Evolutionary conservation across 2,329 filamentous ascomycete species (phyloP).

Genomic region (Monosporascus cannonballus): DNA sequence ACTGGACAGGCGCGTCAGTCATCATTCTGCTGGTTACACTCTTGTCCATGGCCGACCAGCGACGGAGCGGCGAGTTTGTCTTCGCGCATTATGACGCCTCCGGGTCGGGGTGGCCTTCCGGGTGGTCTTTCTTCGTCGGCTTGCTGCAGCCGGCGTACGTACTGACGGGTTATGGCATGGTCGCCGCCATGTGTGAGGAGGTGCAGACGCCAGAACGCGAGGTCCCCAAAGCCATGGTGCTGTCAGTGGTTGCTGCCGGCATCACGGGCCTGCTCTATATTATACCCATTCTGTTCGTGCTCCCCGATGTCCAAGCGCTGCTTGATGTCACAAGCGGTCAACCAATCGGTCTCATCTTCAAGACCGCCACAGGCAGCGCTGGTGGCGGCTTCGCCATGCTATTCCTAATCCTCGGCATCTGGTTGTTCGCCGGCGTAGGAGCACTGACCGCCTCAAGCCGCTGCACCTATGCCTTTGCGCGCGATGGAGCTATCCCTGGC

Average conservation of each 20-base stretch:
- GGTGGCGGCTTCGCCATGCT: conserved; percentile 69
- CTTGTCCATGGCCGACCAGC: conserved; percentile 53
- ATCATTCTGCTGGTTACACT: conserved; percentile 44
- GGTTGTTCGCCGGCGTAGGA: conserved; percentile 70
- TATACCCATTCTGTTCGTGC: conserved; percentile 69
- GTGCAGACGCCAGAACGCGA: conserved; percentile 63
- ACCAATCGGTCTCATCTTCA: conserved; percentile 71
- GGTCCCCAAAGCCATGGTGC: conserved; percentile 65
- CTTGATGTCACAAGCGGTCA: conserved; percentile 64
- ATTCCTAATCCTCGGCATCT: conserved; percentile 70
- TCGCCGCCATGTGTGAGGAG: conserved; percentile 67
- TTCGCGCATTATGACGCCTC: conserved; percentile 64
- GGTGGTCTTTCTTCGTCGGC: conserved; percentile 69
- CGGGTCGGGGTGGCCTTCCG: conserved; percentile 58
- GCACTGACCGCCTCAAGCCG: conserved; percentile 68
- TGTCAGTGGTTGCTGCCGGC: conserved; percentile 61
- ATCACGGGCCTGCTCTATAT: conserved; percentile 62
- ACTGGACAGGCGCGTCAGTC: conserved; percentile 62
- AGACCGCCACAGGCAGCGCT: conserved; percentile 65
- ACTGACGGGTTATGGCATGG: conserved; percentile 63
- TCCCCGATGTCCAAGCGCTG: conserved; percentile 60
- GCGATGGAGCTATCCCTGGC: conserved; percentile 68
- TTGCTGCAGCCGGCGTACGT: conserved; percentile 60
- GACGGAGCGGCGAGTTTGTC: conserved; percentile 56
- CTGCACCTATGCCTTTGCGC: conserved; percentile 70